Base-by-base conservation (phyloP, 1,284 basidiomycete species). In the Omphalotus olearius region DNA sequence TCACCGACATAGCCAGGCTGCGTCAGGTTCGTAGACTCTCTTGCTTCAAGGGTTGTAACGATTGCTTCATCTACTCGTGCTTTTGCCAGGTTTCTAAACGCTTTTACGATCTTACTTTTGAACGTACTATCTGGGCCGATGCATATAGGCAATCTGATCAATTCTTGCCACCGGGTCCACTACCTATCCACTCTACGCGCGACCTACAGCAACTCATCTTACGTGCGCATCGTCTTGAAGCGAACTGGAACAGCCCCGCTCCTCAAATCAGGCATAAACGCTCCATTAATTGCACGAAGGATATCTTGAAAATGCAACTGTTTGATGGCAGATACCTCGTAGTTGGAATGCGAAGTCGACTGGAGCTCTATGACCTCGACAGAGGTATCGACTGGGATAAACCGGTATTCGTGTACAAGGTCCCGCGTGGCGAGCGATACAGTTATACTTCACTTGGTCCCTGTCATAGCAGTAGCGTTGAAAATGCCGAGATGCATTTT, bases 331-430 rank as follows among this genome's bases (percentile, higher is more conserved):
- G 42, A 43, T 28, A 25, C 14, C 17, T 43, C 42, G 20, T 43
- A 23, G n/a, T 17, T 17, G 17, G 26, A 9, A 5, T 28, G 17
- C 20, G 30, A 25, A 18, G 26, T 18, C 17, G 7, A 14, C 7
- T 42, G 6, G n/a, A 33, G 14, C 25, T 52, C 11, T 52, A 52
- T 17, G 50, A 52, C 23, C 18, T 52, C 6, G 43, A 45, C 25
- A 43, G 38, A 40, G 7, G 4, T 18, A 23, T 18, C 13, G 20
- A 25, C 20, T 43, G 41, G 41, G 20, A 43, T 10, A 5, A 43
- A 14, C 41, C 41, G 26, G 26, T 23, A 23, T 25, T 20, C 20
- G 14, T 14, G 14, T n/a, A 43, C 6, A 26, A 43, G 14, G 17
- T 2, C 6, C 7, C 25, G 4, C 17, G 13, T 33, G 13, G 9